Evolutionary conservation across 768 basidiomycete genomes (phyloP), one percentile per base, ranked within the genome.

Genomic region (Phylloporus scabripes): DNA sequence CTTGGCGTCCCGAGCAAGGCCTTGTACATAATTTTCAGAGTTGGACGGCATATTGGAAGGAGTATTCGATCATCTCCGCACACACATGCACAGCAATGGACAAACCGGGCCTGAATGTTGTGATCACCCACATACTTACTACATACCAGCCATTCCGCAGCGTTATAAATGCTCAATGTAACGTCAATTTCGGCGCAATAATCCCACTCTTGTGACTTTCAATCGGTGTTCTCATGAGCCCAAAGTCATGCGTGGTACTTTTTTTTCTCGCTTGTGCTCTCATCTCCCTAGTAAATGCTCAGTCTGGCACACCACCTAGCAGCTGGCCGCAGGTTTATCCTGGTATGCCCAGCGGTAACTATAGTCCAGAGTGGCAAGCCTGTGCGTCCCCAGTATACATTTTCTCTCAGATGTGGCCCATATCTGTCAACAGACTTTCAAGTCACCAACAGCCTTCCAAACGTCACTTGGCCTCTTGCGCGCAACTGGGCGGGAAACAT

Each of bases 1-100:
- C 63, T 92, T 90, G 20, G 93, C 92, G 2, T 79, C 74, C 61
- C 74, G 78, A 12, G 95, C 96, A 49, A 97, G 85, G 14, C 65
- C 69, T 63, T 75, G 71, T n/a, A 74, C 77, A 40, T 57, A 47
- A 21, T 20, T 55, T 44, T 58, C 44, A 15, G 61, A 42, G 28
- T 41, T 48, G 39, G 53, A 48, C 20, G 55, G 9, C 49, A 61
- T 61, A 3, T 28, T 28, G 41, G 23, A 39, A 11, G 28, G 28
- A n/a, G n/a, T n/a, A n/a, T n/a, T n/a, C n/a, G n/a, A n/a, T n/a
- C n/a, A n/a, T n/a, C n/a, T n/a, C n/a, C n/a, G n/a, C n/a, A n/a
- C n/a, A n/a, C n/a, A n/a, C n/a, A n/a, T n/a, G n/a, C n/a, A n/a
- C n/a, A n/a, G n/a, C n/a, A n/a, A n/a, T n/a, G n/a, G n/a, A n/a